phyloP scores from a whole-genome alignment of 2,329 filamentous ascomycete genomes.

The Penicillium sp. region DNA sequence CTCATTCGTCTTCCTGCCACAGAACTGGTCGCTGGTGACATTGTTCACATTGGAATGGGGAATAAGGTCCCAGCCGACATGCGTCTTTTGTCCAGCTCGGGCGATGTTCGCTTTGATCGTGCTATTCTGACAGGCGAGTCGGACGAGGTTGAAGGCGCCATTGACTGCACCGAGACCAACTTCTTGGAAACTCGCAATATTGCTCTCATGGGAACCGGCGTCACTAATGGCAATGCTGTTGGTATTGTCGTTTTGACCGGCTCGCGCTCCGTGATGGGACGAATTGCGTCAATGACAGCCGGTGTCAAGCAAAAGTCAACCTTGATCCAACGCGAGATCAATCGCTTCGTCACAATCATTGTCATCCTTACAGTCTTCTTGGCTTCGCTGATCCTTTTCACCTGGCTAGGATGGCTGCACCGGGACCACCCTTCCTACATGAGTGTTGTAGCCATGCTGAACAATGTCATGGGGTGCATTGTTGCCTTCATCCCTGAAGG shows the following conservation, averaged over 20 bases:
- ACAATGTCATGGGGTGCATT: conserved; percentile 63
- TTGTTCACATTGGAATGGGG: conserved; percentile 60
- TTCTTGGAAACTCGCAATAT: conserved; percentile 71
- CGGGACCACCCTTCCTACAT: conserved; percentile 61
- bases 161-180: conserved; percentile 60
- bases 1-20: conserved; percentile 46
- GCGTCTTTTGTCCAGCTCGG: conserved; percentile 59
- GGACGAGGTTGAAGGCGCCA: conserved; percentile 54
- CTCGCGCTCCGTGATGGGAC: conserved; percentile 64
- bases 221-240: conserved; percentile 59
- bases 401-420: conserved; percentile 59
- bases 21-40: conserved; percentile 65
- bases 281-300: conserved; percentile 64
- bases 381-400: conserved; percentile 44
- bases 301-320: conserved; percentile 61
- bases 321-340: conserved; percentile 62
- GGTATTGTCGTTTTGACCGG: conserved; percentile 66
- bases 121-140: conserved; percentile 68
- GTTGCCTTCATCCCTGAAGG: conserved; percentile 74
- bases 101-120: conserved; percentile 64
- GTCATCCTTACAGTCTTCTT: conserved; percentile 58
- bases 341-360: conserved; percentile 64
- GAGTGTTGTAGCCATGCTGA: conserved; percentile 61
- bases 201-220: conserved; percentile 68
- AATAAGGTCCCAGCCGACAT: conserved; percentile 70